phyloP scores from a whole-genome alignment of 176 grass and related monocot genomes.

The Tillandsia leiboldiana region DNA sequence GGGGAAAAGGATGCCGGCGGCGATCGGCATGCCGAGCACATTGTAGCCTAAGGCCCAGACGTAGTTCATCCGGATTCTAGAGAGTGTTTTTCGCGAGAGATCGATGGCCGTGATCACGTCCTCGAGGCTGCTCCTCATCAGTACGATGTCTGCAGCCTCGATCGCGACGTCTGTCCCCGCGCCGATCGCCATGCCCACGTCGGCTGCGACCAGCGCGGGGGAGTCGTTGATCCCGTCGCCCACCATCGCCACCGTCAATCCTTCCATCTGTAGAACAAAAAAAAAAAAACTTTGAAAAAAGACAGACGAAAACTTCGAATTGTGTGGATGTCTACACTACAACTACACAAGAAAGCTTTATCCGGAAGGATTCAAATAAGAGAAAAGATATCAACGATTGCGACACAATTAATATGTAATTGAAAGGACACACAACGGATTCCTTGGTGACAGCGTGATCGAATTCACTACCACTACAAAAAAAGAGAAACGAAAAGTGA shows the following conservation, averaged over 20 bases:
- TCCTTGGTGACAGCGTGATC: too few relatives aligned
- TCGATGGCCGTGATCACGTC: slow-evolving; percentile 90
- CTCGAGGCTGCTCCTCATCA: slow-evolving; percentile 83
- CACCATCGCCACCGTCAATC: slow-evolving; percentile 79
- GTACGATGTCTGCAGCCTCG: slow-evolving; percentile 71
- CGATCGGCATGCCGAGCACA: slow-evolving; percentile 65
- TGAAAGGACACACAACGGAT: too few relatives aligned
- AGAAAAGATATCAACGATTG: too few relatives aligned
- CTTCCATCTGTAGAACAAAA: slow-evolving; percentile 43
- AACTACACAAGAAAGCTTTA: too few relatives aligned
- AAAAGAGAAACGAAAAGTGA: too few relatives aligned
- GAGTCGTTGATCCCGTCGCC: slow-evolving; percentile 90
- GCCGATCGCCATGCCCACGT: slow-evolving; percentile 82
- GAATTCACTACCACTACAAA: too few relatives aligned
- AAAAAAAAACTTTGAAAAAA: not conserved
- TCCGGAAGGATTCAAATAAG: too few relatives aligned
- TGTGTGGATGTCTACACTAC: not conserved
- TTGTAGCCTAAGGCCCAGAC: slow-evolving; percentile 93
- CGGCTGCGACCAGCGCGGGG: slow-evolving; percentile 61
- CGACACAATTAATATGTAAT: too few relatives aligned
- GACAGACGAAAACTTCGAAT: not conserved
- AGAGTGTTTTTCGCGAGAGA: slow-evolving; percentile 76
- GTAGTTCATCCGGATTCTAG: slow-evolving; percentile 73
- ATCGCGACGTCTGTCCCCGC: slow-evolving; percentile 86
- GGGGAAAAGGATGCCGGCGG: slow-evolving; percentile 64